Evolutionary conservation across 164 flowering plant species (phyloP).

Genomic region (Akebia trifoliata): DNA sequence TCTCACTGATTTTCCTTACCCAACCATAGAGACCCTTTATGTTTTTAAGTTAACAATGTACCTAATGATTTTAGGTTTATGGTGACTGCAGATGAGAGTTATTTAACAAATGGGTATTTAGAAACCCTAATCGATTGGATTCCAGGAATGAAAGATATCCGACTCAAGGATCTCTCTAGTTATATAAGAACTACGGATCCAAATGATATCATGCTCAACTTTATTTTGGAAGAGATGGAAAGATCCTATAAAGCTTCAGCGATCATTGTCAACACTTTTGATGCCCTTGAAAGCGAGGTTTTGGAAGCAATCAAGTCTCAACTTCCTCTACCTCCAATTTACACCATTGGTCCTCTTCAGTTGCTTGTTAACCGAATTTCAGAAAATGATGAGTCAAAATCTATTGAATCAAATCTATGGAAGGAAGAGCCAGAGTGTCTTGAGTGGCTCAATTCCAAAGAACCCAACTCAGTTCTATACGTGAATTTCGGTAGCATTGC

Average conservation of each 20-base stretch:
- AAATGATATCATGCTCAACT: conserved; percentile 13
- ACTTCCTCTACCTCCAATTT: conserved; percentile 11
- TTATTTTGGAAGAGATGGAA: not conserved
- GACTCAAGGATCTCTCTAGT: conserved; percentile 17
- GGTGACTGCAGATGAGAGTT: conserved; percentile 9
- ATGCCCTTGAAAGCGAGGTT: conserved; percentile 15
- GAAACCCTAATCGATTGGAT: conserved; percentile 17
- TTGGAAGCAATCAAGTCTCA: conserved; percentile 6
- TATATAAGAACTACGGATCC: conserved; percentile 19
- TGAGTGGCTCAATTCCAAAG: conserved; percentile 21
- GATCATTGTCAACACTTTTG: conserved; percentile 18
- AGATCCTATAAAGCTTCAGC: conserved; percentile 9
- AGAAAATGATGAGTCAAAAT: not conserved
- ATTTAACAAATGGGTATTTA: conserved; percentile 20
- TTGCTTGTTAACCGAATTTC: conserved; percentile 4
- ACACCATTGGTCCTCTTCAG: conserved; percentile 25
- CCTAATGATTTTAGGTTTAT: not conserved
- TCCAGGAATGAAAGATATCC: conserved; percentile 17
- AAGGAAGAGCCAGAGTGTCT: conserved; percentile 20
- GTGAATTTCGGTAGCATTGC: conserved; percentile 30
- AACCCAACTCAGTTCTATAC: conserved; percentile 23
- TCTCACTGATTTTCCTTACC: too few relatives aligned
- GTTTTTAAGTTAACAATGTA: too few relatives aligned
- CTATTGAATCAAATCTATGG: conserved; percentile 24
- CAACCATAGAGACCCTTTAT: too few relatives aligned